A percentile compares a stretch with the other conserved stretches of the same genome.
These are phyloP conservation scores for Lasiosphaeria ovina DNA, from an alignment of 495 filamentous ascomycete genomes.

Conservation along the genomic window DNA sequence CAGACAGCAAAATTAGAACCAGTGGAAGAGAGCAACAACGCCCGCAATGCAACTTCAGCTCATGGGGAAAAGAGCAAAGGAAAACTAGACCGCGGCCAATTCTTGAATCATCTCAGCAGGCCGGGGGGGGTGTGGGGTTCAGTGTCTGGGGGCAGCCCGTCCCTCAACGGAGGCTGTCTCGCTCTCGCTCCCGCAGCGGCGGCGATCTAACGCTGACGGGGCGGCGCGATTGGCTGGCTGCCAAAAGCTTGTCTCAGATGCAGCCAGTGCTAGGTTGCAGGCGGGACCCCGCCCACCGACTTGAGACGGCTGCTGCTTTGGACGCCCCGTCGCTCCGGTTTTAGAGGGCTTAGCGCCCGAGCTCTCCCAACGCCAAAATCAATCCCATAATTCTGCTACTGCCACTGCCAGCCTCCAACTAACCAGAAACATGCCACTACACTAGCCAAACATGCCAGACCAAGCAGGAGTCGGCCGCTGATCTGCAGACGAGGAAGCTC, in stretches of 20 bases:
- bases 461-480: not conserved
- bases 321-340: conserved; percentile 4
- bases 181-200: not conserved
- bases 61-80: not conserved
- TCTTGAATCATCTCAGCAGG: not conserved
- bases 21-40: conserved; percentile 1
- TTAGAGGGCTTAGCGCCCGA: not conserved
- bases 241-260: conserved; percentile 24
- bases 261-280: not conserved
- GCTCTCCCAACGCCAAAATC: not conserved
- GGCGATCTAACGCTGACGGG: conserved; percentile 22
- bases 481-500: not conserved
- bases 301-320: conserved; percentile 30
- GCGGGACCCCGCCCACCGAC: conserved; percentile 16
- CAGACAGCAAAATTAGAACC: not conserved
- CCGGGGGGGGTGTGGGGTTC: not conserved
- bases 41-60: not conserved
- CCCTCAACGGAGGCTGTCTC: not conserved
- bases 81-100: not conserved
- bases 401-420: not conserved
- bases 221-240: conserved; percentile 18
- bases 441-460: not conserved
- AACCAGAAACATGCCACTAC: not conserved
- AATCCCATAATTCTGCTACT: not conserved
- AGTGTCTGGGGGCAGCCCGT: not conserved